phyloP scores from a whole-genome alignment of 495 filamentous ascomycete species.

The Amorphotheca resinae region DNA sequence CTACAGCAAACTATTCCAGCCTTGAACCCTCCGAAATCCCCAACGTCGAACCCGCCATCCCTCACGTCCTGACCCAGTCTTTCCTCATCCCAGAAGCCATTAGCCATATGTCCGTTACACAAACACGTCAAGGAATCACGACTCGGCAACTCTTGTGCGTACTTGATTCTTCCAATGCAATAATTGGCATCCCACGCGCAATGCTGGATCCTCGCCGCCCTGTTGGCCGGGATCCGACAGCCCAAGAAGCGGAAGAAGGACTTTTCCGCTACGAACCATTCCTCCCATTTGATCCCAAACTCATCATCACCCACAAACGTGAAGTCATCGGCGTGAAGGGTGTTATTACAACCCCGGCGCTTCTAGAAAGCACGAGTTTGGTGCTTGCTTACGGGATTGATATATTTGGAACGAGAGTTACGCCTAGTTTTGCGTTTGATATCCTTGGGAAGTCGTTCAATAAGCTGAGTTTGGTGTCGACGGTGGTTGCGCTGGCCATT shows the following conservation, averaged over 20 bases:
- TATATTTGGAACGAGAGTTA: conserved; percentile 73
- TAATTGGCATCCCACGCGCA: conserved; percentile 66
- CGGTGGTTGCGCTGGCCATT: conserved; percentile 61
- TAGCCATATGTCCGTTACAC: conserved; percentile 66
- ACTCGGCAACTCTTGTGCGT: conserved; percentile 69
- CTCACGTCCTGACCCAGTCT: conserved; percentile 64
- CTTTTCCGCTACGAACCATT: conserved; percentile 60
- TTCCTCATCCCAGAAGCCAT: conserved; percentile 69
- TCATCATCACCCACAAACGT: conserved; percentile 67
- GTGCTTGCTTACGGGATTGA: conserved; percentile 85
- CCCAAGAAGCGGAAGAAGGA: conserved; percentile 72
- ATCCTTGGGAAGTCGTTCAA: conserved; percentile 86
- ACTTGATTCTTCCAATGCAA: conserved; percentile 53
- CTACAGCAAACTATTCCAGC: conserved; percentile 58
- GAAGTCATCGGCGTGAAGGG: conserved; percentile 65
- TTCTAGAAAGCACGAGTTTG: conserved; percentile 88
- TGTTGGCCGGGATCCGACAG: conserved; percentile 68
- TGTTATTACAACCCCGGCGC: conserved; percentile 58
- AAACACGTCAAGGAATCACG: conserved; percentile 89
- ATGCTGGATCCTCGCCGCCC: conserved; percentile 82
- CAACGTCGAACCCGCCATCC: conserved; percentile 30
- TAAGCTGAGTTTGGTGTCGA: conserved; percentile 70
- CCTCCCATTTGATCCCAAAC: conserved; percentile 75
- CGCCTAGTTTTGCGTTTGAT: conserved; percentile 81
- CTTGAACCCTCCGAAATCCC: conserved; percentile 40